Evolutionary conservation across 345 rosid genomes (phyloP).

Genomic region (Eucalyptus globulus): DNA sequence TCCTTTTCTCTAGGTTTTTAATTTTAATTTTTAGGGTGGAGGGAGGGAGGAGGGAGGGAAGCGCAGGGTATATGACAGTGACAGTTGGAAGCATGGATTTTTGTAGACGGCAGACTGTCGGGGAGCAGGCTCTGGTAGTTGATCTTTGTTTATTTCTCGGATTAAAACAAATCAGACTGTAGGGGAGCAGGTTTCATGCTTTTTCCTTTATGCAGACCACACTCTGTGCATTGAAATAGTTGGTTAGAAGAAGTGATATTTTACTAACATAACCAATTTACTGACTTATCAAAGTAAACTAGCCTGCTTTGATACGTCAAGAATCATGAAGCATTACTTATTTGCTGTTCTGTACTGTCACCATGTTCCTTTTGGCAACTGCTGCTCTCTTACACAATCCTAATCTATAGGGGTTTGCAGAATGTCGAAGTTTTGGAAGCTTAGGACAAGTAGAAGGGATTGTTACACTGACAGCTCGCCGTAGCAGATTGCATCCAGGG

Average conservation of each 20-base stretch:
- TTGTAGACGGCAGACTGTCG: not conserved
- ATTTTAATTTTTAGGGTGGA: not conserved
- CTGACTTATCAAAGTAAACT: not conserved
- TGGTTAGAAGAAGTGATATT: not conserved
- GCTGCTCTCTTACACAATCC: conserved; percentile 40
- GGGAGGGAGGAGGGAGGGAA: not conserved
- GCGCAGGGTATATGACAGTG: not conserved
- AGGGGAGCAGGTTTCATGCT: not conserved
- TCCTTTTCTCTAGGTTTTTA: not conserved
- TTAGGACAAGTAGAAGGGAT: conserved; percentile 86
- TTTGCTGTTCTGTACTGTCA: not conserved
- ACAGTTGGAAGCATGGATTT: not conserved
- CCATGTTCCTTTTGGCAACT: not conserved
- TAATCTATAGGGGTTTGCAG: conserved; percentile 97
- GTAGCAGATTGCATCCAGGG: conserved; percentile 97
- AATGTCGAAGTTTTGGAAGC: conserved; percentile 83
- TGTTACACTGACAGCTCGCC: conserved; percentile 89
- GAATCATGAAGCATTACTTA: not conserved
- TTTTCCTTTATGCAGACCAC: not conserved
- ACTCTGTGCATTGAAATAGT: not conserved
- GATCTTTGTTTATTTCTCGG: no score
- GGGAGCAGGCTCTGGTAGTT: no score
- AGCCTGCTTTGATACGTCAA: not conserved
- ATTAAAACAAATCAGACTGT: no score
- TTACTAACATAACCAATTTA: not conserved